Evolutionary conservation across 805 yeast genomes (phyloP).

Genomic region (Wickerhamiella spandovensis): DNA sequence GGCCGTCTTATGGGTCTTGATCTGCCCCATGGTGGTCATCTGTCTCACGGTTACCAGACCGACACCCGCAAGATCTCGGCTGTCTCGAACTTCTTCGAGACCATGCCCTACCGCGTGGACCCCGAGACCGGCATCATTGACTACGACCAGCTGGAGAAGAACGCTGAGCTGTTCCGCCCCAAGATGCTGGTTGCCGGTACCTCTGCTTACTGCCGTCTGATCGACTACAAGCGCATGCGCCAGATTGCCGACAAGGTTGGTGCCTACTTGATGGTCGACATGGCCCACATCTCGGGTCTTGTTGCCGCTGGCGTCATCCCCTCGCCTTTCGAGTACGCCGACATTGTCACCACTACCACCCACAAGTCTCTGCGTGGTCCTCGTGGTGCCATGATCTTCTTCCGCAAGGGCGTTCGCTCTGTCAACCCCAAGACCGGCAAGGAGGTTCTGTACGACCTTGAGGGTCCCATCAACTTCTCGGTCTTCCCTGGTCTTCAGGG

Average conservation of each 20-base stretch:
- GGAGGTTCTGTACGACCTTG: constrained; percentile 75
- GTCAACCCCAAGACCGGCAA: constrained; percentile 64
- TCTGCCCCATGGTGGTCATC: constrained; percentile 96
- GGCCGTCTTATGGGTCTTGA: constrained; percentile 96
- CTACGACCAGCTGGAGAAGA: constrained; percentile 73
- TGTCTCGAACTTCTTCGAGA: constrained; percentile 87
- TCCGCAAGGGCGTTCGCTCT: constrained; percentile 84
- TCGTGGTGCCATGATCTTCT: constrained; percentile 96
- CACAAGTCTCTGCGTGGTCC: constrained; percentile 98
- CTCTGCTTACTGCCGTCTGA: constrained; percentile 83
- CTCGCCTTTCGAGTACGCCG: constrained; percentile 87
- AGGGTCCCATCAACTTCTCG: constrained; percentile 83
- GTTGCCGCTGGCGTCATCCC: constrained; percentile 90
- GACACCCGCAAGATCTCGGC: constrained; percentile 78
- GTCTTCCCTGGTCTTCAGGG: constrained; percentile 99
- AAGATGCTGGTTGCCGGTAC: constrained; percentile 94
- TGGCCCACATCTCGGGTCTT: constrained; percentile 96
- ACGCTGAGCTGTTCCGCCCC: constrained; percentile 82
- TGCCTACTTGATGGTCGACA: constrained; percentile 83
- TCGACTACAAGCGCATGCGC: constrained; percentile 83
- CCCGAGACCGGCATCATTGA: constrained; percentile 81
- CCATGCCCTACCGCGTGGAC: constrained; percentile 92
- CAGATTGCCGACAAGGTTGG: constrained; percentile 86
- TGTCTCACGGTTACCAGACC: constrained; percentile 94
- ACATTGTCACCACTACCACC: constrained; percentile 94